Evolutionary conservation across 1,139 yeast genomes (phyloP).

Genomic region (Taphrina deformans): DNA sequence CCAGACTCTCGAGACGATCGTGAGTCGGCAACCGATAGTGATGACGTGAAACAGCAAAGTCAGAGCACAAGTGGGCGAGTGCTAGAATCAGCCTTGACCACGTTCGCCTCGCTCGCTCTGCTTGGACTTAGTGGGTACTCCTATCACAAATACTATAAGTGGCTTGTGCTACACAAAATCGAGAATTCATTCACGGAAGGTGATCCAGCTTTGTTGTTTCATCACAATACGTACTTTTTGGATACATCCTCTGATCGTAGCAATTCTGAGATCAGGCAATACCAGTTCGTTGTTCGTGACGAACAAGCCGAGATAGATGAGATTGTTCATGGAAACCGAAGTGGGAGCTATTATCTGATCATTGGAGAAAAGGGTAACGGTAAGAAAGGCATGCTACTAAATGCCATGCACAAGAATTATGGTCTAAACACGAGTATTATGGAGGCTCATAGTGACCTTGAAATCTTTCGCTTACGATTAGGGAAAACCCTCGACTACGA

Average conservation of each 20-base stretch:
- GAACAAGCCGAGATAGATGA: slow-evolving; percentile 68
- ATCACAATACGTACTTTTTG: slow-evolving; percentile 17
- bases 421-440: slow-evolving; percentile 69
- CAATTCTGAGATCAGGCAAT: slow-evolving; percentile 14
- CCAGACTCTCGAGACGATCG: slow-evolving; percentile 3
- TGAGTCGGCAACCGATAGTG: not conserved
- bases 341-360: slow-evolving; percentile 68
- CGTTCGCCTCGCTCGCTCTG: slow-evolving; percentile 69
- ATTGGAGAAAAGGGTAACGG: slow-evolving; percentile 90
- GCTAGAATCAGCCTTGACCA: slow-evolving; percentile 70
- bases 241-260: slow-evolving; percentile 1
- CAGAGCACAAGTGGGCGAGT: slow-evolving; percentile 41
- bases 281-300: slow-evolving; percentile 57
- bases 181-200: slow-evolving; percentile 66
- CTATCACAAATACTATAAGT: slow-evolving; percentile 64
- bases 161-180: slow-evolving; percentile 65
- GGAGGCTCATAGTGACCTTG: slow-evolving; percentile 87
- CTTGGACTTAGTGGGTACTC: slow-evolving; percentile 70
- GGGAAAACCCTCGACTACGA: slow-evolving; percentile 75
- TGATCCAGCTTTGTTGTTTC: slow-evolving; percentile 63
- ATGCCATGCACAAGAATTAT: slow-evolving; percentile 64
- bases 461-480: slow-evolving; percentile 70
- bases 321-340: slow-evolving; percentile 61
- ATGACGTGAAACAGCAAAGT: not conserved
- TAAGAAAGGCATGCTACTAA: slow-evolving; percentile 69